Percentiles rank a stretch among this genome's conserved stretches.
phyloP scores from a whole-genome alignment of 495 filamentous ascomycete genomes.

The Letharia lupina region DNA sequence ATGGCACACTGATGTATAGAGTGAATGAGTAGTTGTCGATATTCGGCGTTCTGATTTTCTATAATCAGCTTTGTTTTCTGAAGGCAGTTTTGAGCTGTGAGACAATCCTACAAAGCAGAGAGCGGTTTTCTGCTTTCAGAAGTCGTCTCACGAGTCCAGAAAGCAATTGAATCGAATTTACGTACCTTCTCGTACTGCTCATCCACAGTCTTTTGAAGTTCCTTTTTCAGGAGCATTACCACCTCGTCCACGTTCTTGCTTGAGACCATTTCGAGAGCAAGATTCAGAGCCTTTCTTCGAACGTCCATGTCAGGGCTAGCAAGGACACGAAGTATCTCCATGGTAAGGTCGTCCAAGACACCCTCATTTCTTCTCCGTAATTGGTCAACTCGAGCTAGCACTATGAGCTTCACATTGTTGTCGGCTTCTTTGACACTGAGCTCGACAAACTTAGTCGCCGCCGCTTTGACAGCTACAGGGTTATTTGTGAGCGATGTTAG shows the following conservation, averaged over 20 bases:
- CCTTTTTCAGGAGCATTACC: conserved; percentile 91
- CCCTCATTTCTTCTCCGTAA: conserved; percentile 87
- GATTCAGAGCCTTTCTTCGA: conserved; percentile 78
- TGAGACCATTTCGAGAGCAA: conserved; percentile 95
- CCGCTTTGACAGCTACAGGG: conserved; percentile 95
- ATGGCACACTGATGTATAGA: conserved; percentile 97
- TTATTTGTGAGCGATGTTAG: conserved; percentile 90
- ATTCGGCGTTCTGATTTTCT: conserved; percentile 72
- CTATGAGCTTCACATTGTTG: conserved; percentile 98
- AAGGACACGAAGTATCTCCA: conserved; percentile 96
- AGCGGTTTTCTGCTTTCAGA: not conserved
- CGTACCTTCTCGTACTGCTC: conserved; percentile 84
- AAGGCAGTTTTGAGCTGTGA: conserved; percentile 30
- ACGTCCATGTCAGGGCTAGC: conserved; percentile 96
- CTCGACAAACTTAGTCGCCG: conserved; percentile 92
- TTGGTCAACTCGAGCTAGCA: conserved; percentile 88
- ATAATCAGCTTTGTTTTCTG: conserved; percentile 1
- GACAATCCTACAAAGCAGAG: not conserved
- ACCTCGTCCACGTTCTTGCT: conserved; percentile 99
- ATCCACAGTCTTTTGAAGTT: conserved; percentile 93
- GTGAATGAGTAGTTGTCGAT: conserved; percentile 90
- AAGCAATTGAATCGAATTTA: too few relatives aligned
- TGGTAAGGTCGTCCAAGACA: conserved; percentile 88
- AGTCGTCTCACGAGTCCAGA: not conserved
- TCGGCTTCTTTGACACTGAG: conserved; percentile 94